Evolutionary conservation across 2,329 filamentous ascomycete species (phyloP).

Genomic region (Botrytis tulipae): DNA sequence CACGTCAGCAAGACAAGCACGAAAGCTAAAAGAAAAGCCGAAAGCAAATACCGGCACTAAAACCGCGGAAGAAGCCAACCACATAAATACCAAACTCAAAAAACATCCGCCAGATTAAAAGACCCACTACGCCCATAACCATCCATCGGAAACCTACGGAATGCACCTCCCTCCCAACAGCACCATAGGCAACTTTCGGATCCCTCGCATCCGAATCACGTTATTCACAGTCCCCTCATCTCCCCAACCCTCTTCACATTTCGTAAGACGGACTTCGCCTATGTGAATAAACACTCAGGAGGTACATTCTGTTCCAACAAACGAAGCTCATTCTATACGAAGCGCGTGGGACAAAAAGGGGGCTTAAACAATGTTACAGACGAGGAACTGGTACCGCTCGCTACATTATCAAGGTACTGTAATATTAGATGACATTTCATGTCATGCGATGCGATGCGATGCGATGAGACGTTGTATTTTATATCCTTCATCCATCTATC

Average conservation of each 20-base stretch:
- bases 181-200: neutral
- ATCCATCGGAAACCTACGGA: neutral
- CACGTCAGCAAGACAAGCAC: neutral
- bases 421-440: neutral
- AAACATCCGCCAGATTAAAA: neutral
- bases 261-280: constrained; percentile 13
- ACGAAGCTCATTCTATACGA: neutral
- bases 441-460: neutral
- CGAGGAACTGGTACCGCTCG: neutral
- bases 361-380: neutral
- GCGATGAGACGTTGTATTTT: constrained; percentile 12
- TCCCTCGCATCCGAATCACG: neutral
- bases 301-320: neutral
- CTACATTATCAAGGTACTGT: neutral
- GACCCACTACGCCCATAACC: neutral
- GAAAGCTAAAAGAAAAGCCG: neutral
- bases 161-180: neutral
- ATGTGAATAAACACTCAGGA: neutral
- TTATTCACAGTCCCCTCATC: neutral
- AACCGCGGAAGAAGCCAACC: neutral
- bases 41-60: neutral
- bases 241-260: neutral
- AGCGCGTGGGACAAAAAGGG: neutral
- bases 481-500: neutral
- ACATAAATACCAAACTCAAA: neutral